phyloP scores from a whole-genome alignment of 331 rosid genomes.

The Quercus tomentella region DNA sequence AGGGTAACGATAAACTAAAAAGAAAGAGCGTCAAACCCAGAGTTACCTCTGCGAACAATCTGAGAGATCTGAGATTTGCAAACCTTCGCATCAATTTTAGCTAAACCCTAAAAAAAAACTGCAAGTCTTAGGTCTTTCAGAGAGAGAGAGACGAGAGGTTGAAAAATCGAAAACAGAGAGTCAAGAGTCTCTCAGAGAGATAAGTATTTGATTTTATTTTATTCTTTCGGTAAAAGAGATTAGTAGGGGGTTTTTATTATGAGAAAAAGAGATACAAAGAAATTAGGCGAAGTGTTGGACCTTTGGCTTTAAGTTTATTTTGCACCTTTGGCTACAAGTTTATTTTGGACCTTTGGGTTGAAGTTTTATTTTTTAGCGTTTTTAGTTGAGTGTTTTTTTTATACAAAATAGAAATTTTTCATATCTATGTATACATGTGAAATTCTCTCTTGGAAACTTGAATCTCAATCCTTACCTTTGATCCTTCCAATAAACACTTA shows the following conservation, averaged over 20 bases:
- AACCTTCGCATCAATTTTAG: not conserved
- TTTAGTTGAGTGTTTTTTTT: no score
- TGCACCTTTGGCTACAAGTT: no score
- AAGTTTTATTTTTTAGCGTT: no score
- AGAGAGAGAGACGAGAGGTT: not conserved
- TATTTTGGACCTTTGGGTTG: no score
- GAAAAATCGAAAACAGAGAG: not conserved
- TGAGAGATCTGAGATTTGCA: not conserved
- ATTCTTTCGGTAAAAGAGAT: no score
- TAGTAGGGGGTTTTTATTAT: no score
- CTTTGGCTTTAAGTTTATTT: no score
- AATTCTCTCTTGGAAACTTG: fast-evolving
- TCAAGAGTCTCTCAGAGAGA: not conserved
- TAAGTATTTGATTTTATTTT: no score
- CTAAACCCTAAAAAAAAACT: not conserved
- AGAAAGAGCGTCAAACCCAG: not conserved
- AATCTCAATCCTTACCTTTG: fast-evolving
- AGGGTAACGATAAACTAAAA: not conserved
- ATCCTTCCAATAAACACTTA: fast-evolving
- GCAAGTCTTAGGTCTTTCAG: not conserved
- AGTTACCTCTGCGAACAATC: slow-evolving; percentile 6
- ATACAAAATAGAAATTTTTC: no score
- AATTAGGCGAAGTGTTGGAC: no score
- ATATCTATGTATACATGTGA: no score
- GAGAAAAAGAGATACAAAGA: no score